Conservation (phyloP, 2,329 filamentous ascomycete species). For the Xylariaceae sp. region DNA sequence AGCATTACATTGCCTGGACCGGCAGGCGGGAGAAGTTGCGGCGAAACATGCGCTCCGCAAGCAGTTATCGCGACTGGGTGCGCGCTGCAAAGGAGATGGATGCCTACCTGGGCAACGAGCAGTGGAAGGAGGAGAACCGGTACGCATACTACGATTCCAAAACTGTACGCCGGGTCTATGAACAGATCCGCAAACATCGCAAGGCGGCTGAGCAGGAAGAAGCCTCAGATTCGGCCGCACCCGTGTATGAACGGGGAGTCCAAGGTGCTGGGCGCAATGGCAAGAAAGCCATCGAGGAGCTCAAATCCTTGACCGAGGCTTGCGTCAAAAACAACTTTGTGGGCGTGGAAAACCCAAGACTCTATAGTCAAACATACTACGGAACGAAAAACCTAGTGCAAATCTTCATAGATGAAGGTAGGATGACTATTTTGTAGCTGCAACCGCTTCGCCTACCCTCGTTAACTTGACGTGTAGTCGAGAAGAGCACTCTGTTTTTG, state of each 20-base stretch:
- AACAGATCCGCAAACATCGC: slow-evolving; percentile 65
- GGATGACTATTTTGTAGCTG: slow-evolving; percentile 20
- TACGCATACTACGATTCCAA: slow-evolving; percentile 84
- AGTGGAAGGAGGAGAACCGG: slow-evolving; percentile 72
- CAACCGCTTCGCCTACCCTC: not conserved
- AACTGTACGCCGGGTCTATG: slow-evolving; percentile 70
- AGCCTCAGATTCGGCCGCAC: slow-evolving; percentile 29
- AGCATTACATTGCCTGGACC: slow-evolving; percentile 85
- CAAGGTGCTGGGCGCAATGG: slow-evolving; percentile 33
- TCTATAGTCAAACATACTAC: slow-evolving; percentile 98
- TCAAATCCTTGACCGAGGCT: slow-evolving; percentile 73
- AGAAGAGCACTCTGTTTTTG: slow-evolving; percentile 61
- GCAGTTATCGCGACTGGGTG: slow-evolving; percentile 79
- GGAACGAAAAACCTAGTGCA: slow-evolving; percentile 95
- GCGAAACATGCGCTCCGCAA: slow-evolving; percentile 63
- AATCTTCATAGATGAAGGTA: slow-evolving; percentile 78
- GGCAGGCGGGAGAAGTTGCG: slow-evolving; percentile 69
- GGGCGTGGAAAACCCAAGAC: slow-evolving; percentile 82
- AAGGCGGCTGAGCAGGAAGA: slow-evolving; percentile 50
- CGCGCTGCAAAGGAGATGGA: slow-evolving; percentile 74
- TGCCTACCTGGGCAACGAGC: slow-evolving; percentile 69
- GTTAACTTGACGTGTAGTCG: slow-evolving; percentile 42
- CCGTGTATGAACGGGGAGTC: slow-evolving; percentile 35
- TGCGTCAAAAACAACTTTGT: slow-evolving; percentile 98
- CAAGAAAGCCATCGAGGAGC: slow-evolving; percentile 60